A percentile compares a stretch with the other conserved stretches of the same genome.
Conservation (phyloP, 257 asterid species). For the Solanum ossicruentum region DNA sequence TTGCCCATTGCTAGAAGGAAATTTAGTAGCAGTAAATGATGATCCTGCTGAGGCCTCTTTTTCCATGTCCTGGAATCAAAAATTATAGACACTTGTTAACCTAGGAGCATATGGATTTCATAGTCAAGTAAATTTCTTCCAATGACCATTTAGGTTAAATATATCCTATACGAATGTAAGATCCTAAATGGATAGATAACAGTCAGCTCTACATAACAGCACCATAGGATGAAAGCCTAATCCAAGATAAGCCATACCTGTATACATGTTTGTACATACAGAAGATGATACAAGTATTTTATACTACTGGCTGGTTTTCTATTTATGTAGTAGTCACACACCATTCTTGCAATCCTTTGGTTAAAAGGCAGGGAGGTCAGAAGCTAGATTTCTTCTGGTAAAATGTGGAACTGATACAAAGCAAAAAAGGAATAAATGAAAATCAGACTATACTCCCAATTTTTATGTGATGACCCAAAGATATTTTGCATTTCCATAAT, state of each 20-base stretch:
- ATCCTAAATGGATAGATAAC: not conserved
- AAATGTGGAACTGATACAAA: not conserved
- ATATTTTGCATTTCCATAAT: not conserved
- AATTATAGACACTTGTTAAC: not conserved
- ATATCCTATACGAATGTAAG: not conserved
- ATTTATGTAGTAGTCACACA: not conserved
- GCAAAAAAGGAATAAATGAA: not conserved
- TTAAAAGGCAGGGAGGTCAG: not conserved
- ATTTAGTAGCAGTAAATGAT: constrained; percentile 45
- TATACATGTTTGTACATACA: not conserved
- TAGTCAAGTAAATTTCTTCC: not conserved
- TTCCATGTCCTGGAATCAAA: constrained; percentile 41
- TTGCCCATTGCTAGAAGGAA: constrained; percentile 51
- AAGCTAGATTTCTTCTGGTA: not conserved
- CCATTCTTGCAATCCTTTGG: not conserved
- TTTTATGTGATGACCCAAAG: not conserved
- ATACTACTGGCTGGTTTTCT: not conserved
- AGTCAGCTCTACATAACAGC: not conserved
- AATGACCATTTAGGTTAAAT: not conserved
- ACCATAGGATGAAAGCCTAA: not conserved
- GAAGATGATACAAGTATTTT: not conserved
- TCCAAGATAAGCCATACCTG: not conserved
- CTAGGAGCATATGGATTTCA: not conserved
- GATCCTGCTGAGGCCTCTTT: constrained; percentile 38
- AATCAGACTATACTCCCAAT: not conserved